Conservation (phyloP, 2,329 filamentous ascomycete species). For the Clonostachys byssicola region DNA sequence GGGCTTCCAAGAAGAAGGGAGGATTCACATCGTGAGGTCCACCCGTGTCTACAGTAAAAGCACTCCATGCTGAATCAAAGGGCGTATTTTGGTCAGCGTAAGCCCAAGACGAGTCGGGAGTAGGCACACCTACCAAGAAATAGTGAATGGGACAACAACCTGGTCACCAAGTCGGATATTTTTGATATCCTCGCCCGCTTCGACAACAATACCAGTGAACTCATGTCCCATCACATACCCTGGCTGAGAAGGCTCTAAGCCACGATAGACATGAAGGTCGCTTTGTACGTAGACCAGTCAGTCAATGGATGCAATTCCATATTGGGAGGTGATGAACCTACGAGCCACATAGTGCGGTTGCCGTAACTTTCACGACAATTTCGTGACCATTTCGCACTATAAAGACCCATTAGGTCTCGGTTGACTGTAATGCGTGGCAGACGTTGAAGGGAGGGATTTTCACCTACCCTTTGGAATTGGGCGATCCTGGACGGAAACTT, state of each 20-base stretch:
- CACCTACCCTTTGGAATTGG: slow-evolving; percentile 70
- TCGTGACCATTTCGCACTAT: slow-evolving; percentile 66
- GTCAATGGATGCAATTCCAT: neutral
- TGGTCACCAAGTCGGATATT: neutral
- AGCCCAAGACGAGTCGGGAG: neutral
- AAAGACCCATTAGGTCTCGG: too few relatives aligned
- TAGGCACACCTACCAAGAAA: slow-evolving; percentile 30
- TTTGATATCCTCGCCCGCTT: slow-evolving; percentile 63
- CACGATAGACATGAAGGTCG: slow-evolving; percentile 83
- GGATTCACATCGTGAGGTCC: slow-evolving; percentile 74
- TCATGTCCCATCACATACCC: slow-evolving; percentile 76
- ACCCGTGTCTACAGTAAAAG: slow-evolving; percentile 79
- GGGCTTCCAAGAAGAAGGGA: slow-evolving; percentile 66
- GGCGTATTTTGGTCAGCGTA: too few relatives aligned
- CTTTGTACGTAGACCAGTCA: slow-evolving; percentile 31
- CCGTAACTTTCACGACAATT: slow-evolving; percentile 77
- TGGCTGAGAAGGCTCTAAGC: slow-evolving; percentile 66
- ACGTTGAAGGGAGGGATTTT: slow-evolving; percentile 86
- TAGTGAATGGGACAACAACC: neutral
- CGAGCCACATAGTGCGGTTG: slow-evolving; percentile 86
- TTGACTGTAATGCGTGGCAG: slow-evolving; percentile 16
- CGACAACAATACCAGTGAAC: slow-evolving; percentile 73
- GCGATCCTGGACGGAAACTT: slow-evolving; percentile 73
- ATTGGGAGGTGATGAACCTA: slow-evolving; percentile 32
- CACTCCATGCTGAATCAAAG: slow-evolving; percentile 45